A percentile compares a stretch with the other conserved stretches of the same genome.
Conservation (phyloP, 1,284 basidiomycete species). For the Coriolopsis trogii region DNA sequence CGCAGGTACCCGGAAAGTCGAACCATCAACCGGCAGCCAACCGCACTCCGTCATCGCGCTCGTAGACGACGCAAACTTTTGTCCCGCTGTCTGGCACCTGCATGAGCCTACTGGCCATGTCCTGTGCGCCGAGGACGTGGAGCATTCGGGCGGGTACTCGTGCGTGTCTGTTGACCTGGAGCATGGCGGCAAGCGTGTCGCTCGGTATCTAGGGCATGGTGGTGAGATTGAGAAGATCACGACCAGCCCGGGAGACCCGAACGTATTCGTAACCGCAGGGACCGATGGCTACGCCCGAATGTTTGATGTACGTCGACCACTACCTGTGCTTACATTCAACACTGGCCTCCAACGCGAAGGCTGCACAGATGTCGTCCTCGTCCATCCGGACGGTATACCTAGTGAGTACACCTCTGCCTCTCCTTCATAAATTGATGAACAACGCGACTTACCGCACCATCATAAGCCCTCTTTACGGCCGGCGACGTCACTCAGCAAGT, state of each 20-base stretch:
- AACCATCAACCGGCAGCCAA: constrained; percentile 36
- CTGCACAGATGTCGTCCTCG: constrained; percentile 24
- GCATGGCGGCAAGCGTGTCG: constrained; percentile 31
- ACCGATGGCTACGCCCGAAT: constrained; percentile 43
- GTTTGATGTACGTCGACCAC: constrained; percentile 39
- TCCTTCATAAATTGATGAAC: background rate
- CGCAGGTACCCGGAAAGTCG: constrained; percentile 32
- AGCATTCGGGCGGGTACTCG: constrained; percentile 20
- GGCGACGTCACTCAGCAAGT: constrained; percentile 33
- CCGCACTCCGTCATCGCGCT: constrained; percentile 30
- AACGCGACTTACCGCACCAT: background rate
- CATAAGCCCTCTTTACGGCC: constrained; percentile 37
- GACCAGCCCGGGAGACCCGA: constrained; percentile 37
- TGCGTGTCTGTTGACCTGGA: constrained; percentile 39
- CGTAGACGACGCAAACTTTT: constrained; percentile 18
- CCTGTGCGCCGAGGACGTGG: constrained; percentile 30
- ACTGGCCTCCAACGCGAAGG: constrained; percentile 16
- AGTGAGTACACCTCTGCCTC: constrained; percentile 23
- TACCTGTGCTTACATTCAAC: constrained; percentile 31
- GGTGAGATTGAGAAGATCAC: constrained; percentile 36
- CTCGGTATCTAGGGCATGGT: constrained; percentile 43
- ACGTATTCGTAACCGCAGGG: constrained; percentile 40
- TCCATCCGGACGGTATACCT: constrained; percentile 32
- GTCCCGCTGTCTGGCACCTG: constrained; percentile 32
- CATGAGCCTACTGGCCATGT: constrained; percentile 34